Evolutionary conservation across 257 asterid genomes (phyloP), one percentile per base, ranked within the genome.

Genomic region (Solanum virginianum): DNA sequence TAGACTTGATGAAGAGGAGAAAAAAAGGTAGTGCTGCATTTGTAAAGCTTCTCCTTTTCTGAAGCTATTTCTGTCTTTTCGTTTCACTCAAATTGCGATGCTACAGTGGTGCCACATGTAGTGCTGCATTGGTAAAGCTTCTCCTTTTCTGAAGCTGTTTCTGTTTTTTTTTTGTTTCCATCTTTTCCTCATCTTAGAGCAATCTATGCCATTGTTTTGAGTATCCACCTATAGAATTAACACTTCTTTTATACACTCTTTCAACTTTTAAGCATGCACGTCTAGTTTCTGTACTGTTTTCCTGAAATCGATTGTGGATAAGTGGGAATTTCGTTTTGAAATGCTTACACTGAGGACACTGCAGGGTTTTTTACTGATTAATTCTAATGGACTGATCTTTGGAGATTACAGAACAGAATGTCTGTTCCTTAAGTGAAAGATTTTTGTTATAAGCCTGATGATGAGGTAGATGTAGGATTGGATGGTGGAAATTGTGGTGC

Each of bases 1-100:
- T 83, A 92, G 88, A 92, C 89, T 89, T 85, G 94, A 92, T 65
- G 97, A 92, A 86, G 97, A 92, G 88, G 98, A 92, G 82, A 94
- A 86, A 96, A 95, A 93, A 90, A 97, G 99, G 99, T 97, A 97
- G 87, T 87, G 70, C 39, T 81, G 79, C 86, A 71, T 68, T 39
- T 60, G 72, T 68, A 36, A 26, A 60, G 17, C 84, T 59, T 82
- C 85, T 53, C 36, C 24, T 66, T 65, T 53, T 83, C 24, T 55
- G 18, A 13, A n/a, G n/a, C n/a, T n/a, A n/a, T n/a, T n/a, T n/a
- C n/a, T n/a, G n/a, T n/a, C n/a, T n/a, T n/a, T n/a, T n/a, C n/a
- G n/a, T n/a, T n/a, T n/a, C n/a, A n/a, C n/a, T n/a, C n/a, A n/a
- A n/a, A n/a, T n/a, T n/a, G n/a, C n/a, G n/a, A n/a, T n/a, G n/a